Evolutionary conservation across 495 filamentous ascomycete genomes (phyloP), one percentile per base, ranked within the genome.

Genomic region (Glonium stellatum): DNA sequence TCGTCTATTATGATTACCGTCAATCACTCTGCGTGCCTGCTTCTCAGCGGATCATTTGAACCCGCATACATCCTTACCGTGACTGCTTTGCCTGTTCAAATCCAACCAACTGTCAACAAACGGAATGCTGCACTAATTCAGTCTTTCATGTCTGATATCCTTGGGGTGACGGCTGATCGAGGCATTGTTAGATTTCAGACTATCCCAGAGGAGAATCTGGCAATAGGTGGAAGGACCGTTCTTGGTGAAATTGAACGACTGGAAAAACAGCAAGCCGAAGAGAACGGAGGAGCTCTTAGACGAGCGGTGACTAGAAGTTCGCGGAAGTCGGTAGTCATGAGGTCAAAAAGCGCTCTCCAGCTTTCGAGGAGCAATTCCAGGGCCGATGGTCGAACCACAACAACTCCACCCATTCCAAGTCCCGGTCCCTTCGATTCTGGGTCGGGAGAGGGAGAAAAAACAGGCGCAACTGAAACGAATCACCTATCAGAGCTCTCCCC

Each of bases 61-160:
- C 86, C 87, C 1, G 87, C 89, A 15, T 97, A 95, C 64, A 78
- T 85, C 47, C 73, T 96, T 63, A 89, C 87, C 55, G 82, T 97
- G 39, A 86, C 79, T 55, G 83, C 89, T 3, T 78, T 93, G 15
- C 79, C 86, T 0, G 78, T 74, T 1, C 76, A 87, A 54, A 75
- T 95, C 36, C 83, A 83, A 21, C 85, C 90, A 0, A 80, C 86
- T 3, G 89, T 83, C 39, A 97, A 96, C 72, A 88, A 87, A 51
- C 84, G 90, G 41, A 92, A 90, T 72, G 84, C 89, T 3, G 78
- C 76, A n/a, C 71, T 95, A 41, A 81, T 93, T 13, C 84, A 90
- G 63, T 74, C 74, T 1, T 85, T 84, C 66, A 75, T 97, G 63
- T 76, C 84, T 15, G 84, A 87, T 8, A 73, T 83, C 4, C 73